Base-by-base conservation (phyloP, 1,139 yeast genomes). In the Debaryomyces sp. region DNA sequence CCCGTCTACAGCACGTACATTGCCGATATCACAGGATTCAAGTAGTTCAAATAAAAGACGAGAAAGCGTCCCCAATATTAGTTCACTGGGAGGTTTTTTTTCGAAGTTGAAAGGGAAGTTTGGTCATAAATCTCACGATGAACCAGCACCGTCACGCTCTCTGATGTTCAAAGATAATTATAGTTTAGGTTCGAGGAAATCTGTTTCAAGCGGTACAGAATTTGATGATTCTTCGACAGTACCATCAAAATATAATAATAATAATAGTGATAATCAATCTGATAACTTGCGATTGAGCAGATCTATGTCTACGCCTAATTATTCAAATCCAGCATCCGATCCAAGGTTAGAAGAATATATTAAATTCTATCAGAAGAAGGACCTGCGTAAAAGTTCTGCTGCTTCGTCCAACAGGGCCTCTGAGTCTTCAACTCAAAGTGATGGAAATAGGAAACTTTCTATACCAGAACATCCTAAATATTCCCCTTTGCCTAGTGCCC, bases 321-420 rank as follows among this genome's bases (percentile, higher is more conserved):
- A 48, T 35, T 34, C 54, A 12, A 46, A 44, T 6, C 51, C 48
- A 7, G 22, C 54, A 4, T 32, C 57, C 5, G 89, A 85, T 56
- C 85, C 87, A 1, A 73, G 81, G 53, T 61, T 86, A 35, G 80
- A 81, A 36, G 84, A 81, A 46, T 86, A 84, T 57, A 69, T 86
- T 49, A 71, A 73, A 44, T 78, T 77, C 56, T 82, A 79, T 57
- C 70, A 72, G 48, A 77, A 73, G 50, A 71, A 61, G 50, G 73
- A 55, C 21, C n/a, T 30, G 23, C 42, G 48, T 17, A 23, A 37
- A 27, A 22, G 35, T 18, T 33, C 45, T 15, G 21, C 41, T 8
- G 43, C 52, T 5, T 35, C 39, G 5, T 56, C 61, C 2, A 47
- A 59, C 24, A 57, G 57, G 43, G 52, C 62, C 15, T 61, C 68